Evolutionary conservation across 2,329 filamentous ascomycete species (phyloP), one percentile per base, ranked within the genome.

Genomic region (Aspergillus proliferans): DNA sequence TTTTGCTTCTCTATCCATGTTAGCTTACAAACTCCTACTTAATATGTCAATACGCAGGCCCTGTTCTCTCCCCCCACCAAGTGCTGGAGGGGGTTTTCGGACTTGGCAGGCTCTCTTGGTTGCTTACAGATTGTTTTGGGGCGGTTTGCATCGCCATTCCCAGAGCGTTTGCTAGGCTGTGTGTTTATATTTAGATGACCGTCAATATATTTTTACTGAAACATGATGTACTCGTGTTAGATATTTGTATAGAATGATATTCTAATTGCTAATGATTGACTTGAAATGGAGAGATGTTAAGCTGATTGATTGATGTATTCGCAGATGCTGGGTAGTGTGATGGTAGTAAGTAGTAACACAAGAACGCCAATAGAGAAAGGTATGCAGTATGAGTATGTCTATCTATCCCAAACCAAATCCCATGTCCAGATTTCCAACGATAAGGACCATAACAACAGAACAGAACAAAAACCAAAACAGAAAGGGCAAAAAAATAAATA

Each of bases 1-100:
- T 12, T 34, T 45, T 41, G 45, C 46, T 47, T 40, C 46, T 52
- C 53, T 48, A 57, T 56, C 55, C 59, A 59, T 26, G 22, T 43
- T 43, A n/a, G 21, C 22, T 43, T 26, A 26, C 10, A 15, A 43
- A 8, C 22, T 22, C 21, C 22, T 43, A 43, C 41, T 19, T 43
- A 43, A 43, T 43, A 43, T 42, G 34, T 19, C 9, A 12, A 40
- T 12, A 19, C 19, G 38, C 15, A 21, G 38, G 38, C 38, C 38
- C 38, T 40, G 38, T 40, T 38, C 18, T 40, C 38, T 40, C 38
- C 38, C 38, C 38, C 38, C 38, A 40, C 28, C 30, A 46, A 24
- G 19, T 34, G 44, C 44, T 24, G 28, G 22, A 42, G 39, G 22
- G 15, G 45, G 45, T 38, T 34, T n/a, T 38, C 36, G 21, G 38